phyloP scores from a whole-genome alignment of 768 basidiomycete species.

The Russula earlei region DNA sequence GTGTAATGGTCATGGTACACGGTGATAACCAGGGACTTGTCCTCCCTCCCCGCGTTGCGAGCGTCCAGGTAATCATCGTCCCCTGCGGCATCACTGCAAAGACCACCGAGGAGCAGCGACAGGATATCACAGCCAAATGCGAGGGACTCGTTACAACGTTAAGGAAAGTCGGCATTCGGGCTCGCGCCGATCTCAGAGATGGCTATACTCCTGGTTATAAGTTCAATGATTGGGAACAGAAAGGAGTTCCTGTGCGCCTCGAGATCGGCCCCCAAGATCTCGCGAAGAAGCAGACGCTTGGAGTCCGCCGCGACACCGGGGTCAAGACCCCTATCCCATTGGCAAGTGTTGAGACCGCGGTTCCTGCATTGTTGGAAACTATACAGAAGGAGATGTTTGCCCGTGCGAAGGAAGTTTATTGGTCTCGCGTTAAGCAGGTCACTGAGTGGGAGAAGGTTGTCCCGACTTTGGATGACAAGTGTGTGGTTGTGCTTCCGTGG shows the following conservation, averaged over 20 bases:
- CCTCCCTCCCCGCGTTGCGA: constrained; percentile 94
- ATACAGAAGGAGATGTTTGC: constrained; percentile 87
- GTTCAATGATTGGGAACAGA: constrained; percentile 99
- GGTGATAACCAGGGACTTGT: constrained; percentile 97
- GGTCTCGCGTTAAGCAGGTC: constrained; percentile 59
- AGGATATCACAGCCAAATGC: constrained; percentile 66
- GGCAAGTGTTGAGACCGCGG: constrained; percentile 35
- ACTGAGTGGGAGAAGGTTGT: constrained; percentile 91
- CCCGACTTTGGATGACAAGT: constrained; percentile 81
- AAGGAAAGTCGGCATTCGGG: constrained; percentile 64
- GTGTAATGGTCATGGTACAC: constrained; percentile 99
- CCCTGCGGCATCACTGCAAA: constrained; percentile 93
- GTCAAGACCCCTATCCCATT: constrained; percentile 48
- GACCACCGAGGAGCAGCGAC: constrained; percentile 57
- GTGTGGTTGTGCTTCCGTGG: constrained; percentile 87
- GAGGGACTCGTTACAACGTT: constrained; percentile 67
- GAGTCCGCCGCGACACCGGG: constrained; percentile 77
- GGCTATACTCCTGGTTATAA: constrained; percentile 98
- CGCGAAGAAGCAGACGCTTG: constrained; percentile 67
- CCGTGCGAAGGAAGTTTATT: constrained; percentile 66
- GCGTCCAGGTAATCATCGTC: constrained; percentile 81
- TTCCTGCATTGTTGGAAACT: constrained; percentile 64
- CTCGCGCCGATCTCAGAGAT: constrained; percentile 86
- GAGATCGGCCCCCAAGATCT: constrained; percentile 95
- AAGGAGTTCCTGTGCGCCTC: constrained; percentile 96